These are phyloP conservation scores for Phytophthora foliorum DNA, from an alignment of 352 stramenopile genomes.

Conservation along the genomic window DNA sequence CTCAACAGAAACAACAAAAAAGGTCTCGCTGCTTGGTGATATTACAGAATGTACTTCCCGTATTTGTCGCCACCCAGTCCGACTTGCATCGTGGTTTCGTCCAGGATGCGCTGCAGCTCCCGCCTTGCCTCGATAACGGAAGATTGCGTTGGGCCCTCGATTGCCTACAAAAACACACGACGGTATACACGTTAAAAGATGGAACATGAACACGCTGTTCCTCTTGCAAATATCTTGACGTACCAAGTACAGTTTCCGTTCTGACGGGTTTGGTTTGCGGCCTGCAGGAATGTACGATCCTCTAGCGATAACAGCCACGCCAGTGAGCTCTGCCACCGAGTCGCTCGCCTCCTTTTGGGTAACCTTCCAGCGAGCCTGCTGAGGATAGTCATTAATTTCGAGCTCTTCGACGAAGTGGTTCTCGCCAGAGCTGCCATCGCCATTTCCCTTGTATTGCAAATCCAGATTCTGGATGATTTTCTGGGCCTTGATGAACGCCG, in stretches of 20 bases:
- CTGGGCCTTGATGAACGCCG: slow-evolving; percentile 84
- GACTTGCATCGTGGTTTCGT: slow-evolving; percentile 92
- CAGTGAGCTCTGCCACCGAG: slow-evolving; percentile 89
- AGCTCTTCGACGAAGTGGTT: slow-evolving; percentile 91
- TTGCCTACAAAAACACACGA: slow-evolving; percentile 55
- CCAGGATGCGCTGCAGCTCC: slow-evolving; percentile 89
- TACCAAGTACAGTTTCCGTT: slow-evolving; percentile 93
- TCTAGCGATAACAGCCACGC: slow-evolving; percentile 88
- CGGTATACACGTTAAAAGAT: slow-evolving; percentile 5
- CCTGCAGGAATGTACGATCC: slow-evolving; percentile 91
- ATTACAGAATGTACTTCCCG: slow-evolving; percentile 91
- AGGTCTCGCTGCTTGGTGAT: slow-evolving; percentile 19
- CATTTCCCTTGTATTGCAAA: slow-evolving; percentile 78
- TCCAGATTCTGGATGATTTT: slow-evolving; percentile 89
- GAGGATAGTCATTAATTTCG: slow-evolving; percentile 96
- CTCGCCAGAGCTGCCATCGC: slow-evolving; percentile 45
- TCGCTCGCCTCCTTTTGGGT: slow-evolving; percentile 91
- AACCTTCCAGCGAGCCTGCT: slow-evolving; percentile 91
- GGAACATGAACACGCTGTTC: neutral
- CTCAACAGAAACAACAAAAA: slow-evolving; percentile 25
- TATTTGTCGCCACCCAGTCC: slow-evolving; percentile 88
- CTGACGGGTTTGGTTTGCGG: slow-evolving; percentile 83
- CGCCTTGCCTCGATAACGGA: slow-evolving; percentile 81
- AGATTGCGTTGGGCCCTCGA: slow-evolving; percentile 77
- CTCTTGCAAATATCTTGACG: slow-evolving; percentile 22